Conservation (phyloP, 768 basidiomycete species). For the Russula sp. region DNA sequence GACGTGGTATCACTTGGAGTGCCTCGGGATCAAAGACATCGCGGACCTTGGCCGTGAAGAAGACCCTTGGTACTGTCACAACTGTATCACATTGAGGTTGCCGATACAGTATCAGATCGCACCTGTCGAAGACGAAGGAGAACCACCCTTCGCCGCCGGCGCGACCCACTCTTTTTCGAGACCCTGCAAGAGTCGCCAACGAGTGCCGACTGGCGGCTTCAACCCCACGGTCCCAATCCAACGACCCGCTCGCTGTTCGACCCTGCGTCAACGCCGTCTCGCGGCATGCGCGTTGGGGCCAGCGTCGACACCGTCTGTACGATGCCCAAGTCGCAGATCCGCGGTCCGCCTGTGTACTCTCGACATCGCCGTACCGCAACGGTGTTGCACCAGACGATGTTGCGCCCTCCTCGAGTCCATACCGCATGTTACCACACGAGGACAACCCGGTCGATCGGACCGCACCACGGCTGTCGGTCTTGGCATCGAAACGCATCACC, state of each 20-base stretch:
- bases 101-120: constrained; percentile 56
- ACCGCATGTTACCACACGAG: constrained; percentile 11
- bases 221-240: constrained; percentile 39
- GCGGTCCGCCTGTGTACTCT: constrained; percentile 2
- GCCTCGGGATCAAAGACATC: constrained; percentile 66
- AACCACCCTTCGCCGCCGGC: constrained; percentile 39
- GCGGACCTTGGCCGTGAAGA: constrained; percentile 70
- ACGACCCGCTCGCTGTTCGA: constrained; percentile 67
- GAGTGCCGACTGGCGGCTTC: constrained; percentile 43
- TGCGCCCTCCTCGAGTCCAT: constrained; percentile 5
- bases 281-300: constrained; percentile 50
- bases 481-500: constrained; percentile 18
- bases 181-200: constrained; percentile 55
- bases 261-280: constrained; percentile 77
- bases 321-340: constrained; percentile 28
- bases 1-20: constrained; percentile 80
- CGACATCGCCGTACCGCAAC: constrained; percentile 13
- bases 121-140: constrained; percentile 61
- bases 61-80: constrained; percentile 74
- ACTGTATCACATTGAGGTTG: constrained; percentile 44
- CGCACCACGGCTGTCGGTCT: constrained; percentile 4
- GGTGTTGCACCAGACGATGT: not conserved
- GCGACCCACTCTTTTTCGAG: constrained; percentile 59
- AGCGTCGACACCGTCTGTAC: constrained; percentile 21
- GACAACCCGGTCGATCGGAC: constrained; percentile 25